Conservation (phyloP, 164 flowering plant species). For the Piper betle region DNA sequence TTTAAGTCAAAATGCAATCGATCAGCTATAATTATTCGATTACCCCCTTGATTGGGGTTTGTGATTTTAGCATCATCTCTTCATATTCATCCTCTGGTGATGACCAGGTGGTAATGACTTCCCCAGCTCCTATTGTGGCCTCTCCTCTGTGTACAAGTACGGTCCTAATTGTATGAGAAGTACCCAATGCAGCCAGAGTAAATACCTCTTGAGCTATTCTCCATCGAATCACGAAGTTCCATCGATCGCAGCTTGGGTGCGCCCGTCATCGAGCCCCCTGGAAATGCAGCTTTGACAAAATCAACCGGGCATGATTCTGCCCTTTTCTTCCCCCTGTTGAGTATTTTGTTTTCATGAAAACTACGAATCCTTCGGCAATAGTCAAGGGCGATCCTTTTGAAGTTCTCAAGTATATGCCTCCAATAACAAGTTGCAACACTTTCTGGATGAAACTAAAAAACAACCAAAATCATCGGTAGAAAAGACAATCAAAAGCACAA, state of each 20-base stretch:
- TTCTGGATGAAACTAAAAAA: slow-evolving; percentile 88
- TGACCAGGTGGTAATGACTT: slow-evolving; percentile 81
- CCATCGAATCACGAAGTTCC: slow-evolving; percentile 85
- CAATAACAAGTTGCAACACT: slow-evolving; percentile 84
- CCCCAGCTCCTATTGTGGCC: slow-evolving; percentile 94
- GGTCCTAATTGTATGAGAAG: slow-evolving; percentile 80
- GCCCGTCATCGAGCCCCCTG: slow-evolving; percentile 99
- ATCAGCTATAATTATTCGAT: slow-evolving; percentile 25
- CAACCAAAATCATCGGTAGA: background rate
- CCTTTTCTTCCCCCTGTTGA: slow-evolving; percentile 47
- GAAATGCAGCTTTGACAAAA: slow-evolving; percentile 88
- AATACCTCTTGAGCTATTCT: slow-evolving; percentile 67
- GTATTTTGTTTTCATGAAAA: slow-evolving; percentile 20
- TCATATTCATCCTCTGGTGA: slow-evolving; percentile 72
- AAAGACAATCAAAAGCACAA: background rate
- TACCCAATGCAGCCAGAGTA: slow-evolving; percentile 93
- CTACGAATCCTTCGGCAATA: slow-evolving; percentile 44
- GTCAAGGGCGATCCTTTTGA: slow-evolving; percentile 64
- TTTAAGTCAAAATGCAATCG: background rate
- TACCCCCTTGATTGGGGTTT: slow-evolving; percentile 55
- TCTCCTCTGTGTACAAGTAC: slow-evolving; percentile 69
- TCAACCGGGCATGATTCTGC: slow-evolving; percentile 40
- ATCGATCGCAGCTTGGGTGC: slow-evolving; percentile 94
- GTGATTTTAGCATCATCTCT: slow-evolving; percentile 79
- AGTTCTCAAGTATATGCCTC: slow-evolving; percentile 68